Evolutionary conservation across 2,329 filamentous ascomycete species (phyloP).

Genomic region (Aureobasidium sp.): DNA sequence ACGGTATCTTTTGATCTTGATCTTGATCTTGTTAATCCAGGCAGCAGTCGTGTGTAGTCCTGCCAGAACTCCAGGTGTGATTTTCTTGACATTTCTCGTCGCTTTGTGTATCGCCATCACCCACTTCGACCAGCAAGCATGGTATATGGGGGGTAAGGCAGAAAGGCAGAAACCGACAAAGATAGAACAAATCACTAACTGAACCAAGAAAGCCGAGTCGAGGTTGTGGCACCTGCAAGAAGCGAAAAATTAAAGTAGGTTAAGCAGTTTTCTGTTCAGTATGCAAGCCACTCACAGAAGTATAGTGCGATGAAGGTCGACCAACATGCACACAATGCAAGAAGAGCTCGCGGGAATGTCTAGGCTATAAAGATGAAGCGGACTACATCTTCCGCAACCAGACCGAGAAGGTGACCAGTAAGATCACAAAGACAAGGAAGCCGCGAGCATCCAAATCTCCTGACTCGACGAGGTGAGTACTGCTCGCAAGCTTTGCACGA

Average conservation of each 20-base stretch:
- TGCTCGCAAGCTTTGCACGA: neutral
- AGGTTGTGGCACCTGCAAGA: conserved; percentile 69
- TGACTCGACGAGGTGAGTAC: neutral
- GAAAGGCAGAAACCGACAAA: neutral
- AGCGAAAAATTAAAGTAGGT: conserved; percentile 62
- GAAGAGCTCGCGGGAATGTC: conserved; percentile 57
- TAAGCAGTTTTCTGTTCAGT: neutral
- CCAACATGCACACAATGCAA: conserved; percentile 59
- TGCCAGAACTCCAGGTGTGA: neutral
- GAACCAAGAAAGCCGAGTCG: conserved; percentile 26
- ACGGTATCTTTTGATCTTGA: neutral
- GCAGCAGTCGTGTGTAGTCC: neutral
- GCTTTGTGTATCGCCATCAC: neutral
- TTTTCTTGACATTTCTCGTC: neutral
- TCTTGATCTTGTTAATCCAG: neutral
- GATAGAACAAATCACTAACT: neutral
- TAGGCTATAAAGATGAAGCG: conserved; percentile 64
- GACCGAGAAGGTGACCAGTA: conserved; percentile 47
- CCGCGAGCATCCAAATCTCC: neutral
- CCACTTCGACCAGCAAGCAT: conserved; percentile 5
- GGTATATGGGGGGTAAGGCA: conserved; percentile 13
- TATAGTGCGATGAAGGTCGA: conserved; percentile 61
- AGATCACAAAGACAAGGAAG: neutral
- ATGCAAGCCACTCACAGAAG: neutral
- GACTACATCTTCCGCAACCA: conserved; percentile 68